A percentile compares a stretch with the other conserved stretches of the same genome.
phyloP scores from a whole-genome alignment of 2,329 filamentous ascomycete genomes.

The Ceratocystis ficicola region DNA sequence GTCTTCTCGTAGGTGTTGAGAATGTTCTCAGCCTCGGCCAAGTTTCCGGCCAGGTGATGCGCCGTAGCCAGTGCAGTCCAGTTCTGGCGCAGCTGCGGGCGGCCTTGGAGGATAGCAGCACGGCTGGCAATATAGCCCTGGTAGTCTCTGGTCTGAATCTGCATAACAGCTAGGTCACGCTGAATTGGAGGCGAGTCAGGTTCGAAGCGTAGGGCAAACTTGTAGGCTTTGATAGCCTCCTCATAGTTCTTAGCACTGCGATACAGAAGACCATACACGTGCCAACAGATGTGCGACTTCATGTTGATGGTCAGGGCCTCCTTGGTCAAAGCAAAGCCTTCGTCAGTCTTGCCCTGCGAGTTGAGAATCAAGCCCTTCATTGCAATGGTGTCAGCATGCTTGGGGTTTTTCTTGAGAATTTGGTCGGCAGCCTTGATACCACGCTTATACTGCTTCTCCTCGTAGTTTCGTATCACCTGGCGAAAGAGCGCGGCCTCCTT shows the following conservation, averaged over 20 bases:
- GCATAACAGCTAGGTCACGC: slow-evolving; percentile 80
- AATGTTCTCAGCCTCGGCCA: slow-evolving; percentile 77
- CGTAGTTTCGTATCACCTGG: slow-evolving; percentile 88
- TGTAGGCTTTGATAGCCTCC: slow-evolving; percentile 98
- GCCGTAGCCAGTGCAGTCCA: slow-evolving; percentile 97
- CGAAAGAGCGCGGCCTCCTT: slow-evolving; percentile 94
- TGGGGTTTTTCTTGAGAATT: slow-evolving; percentile 86
- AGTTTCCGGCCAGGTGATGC: slow-evolving; percentile 77
- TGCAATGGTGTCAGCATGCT: slow-evolving; percentile 94
- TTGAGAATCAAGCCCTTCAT: slow-evolving; percentile 99
- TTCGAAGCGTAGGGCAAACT: slow-evolving; percentile 83
- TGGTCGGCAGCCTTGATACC: slow-evolving; percentile 93
- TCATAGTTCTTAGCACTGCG: slow-evolving; percentile 94
- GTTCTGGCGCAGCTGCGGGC: slow-evolving; percentile 72
- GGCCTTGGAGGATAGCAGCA: slow-evolving; percentile 72
- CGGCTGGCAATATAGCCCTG: slow-evolving; percentile 85
- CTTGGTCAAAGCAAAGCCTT: slow-evolving; percentile 89
- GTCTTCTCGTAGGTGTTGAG: slow-evolving; percentile 89
- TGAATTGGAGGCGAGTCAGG: slow-evolving; percentile 93
- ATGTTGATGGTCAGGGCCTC: slow-evolving; percentile 88
- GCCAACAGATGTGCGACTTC: slow-evolving; percentile 99
- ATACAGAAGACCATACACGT: slow-evolving; percentile 92
- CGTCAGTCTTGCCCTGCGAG: slow-evolving; percentile 78
- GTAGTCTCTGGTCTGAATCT: slow-evolving; percentile 95
- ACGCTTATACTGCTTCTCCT: slow-evolving; percentile 93